phyloP scores from a whole-genome alignment of 352 stramenopile genomes.

The Phytophthora pistaciae region DNA sequence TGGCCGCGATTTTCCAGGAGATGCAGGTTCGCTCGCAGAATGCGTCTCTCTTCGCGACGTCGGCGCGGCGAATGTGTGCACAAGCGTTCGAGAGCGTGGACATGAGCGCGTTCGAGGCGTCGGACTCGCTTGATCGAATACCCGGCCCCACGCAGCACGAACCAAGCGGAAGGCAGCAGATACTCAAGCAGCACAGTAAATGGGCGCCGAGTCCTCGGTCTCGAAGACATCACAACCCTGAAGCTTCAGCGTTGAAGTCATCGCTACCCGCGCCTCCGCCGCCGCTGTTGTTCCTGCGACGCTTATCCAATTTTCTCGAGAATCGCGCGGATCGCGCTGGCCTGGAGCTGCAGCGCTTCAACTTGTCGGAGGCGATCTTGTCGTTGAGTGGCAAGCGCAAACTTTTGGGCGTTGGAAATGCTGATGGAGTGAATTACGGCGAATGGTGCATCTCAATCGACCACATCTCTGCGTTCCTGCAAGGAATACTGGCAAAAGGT shows the following conservation, averaged over 20 bases:
- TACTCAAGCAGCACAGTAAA: slow-evolving; percentile 21
- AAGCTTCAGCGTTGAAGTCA: not conserved
- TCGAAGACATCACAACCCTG: not conserved
- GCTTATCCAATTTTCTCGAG: slow-evolving; percentile 30
- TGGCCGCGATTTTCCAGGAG: slow-evolving; percentile 56
- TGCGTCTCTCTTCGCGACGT: slow-evolving; percentile 26
- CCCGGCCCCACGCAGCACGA: slow-evolving; percentile 4
- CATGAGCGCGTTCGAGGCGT: slow-evolving; percentile 28
- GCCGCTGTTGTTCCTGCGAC: slow-evolving; percentile 27
- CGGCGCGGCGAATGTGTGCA: slow-evolving; percentile 25
- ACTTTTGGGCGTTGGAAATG: not conserved
- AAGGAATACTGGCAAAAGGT: slow-evolving; percentile 21
- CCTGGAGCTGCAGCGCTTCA: slow-evolving; percentile 33
- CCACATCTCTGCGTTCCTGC: slow-evolving; percentile 32
- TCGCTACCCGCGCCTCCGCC: not conserved
- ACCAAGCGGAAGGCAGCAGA: slow-evolving; percentile 15
- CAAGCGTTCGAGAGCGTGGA: slow-evolving; percentile 36
- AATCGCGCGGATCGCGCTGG: slow-evolving; percentile 2
- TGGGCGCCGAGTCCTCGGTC: slow-evolving; percentile 3
- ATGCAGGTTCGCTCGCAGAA: slow-evolving; percentile 54
- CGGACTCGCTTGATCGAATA: slow-evolving; percentile 37
- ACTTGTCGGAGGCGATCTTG: slow-evolving; percentile 14
- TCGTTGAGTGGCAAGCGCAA: slow-evolving; percentile 14
- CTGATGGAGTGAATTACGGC: not conserved
- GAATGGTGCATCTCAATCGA: slow-evolving; percentile 41